Base-by-base conservation (phyloP, 2,329 filamentous ascomycete species). In the Pyrenochaeta sp. region DNA sequence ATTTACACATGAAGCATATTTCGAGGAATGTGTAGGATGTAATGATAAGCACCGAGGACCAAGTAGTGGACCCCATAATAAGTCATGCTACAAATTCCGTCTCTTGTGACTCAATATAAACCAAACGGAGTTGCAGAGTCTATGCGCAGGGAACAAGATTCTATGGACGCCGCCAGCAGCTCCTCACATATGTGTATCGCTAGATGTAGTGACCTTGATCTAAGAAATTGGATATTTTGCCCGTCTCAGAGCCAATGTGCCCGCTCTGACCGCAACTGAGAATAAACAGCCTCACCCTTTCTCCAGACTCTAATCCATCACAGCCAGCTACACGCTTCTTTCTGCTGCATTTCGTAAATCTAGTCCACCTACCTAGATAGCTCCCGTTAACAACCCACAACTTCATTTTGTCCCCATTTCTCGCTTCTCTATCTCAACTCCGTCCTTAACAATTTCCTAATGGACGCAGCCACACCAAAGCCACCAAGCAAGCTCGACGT, bases 21-120 rank as follows among this genome's bases (percentile, higher is more conserved):
- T 50, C 39, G 50, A 10, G 50, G 50, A 44, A 32, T 59, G 44
- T 19, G 37, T 28, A 28, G 52, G 45, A 56, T 25, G 13, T 52
- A 59, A 50, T 55, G 39, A 32, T 34, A 54, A 24, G 47, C 2
- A 45, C 25, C 24, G 40, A 34, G 27, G 30, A 44, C 25, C 9
- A 24, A 37, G 30, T 36, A 24, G 30, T 47, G 24, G 53, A 51
- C 25, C 6, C 42, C 30, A 49, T 43, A 9, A 32, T 47, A 22
- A 34, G n/a, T 2, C 30, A 24, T 10, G 32, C 28, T 10, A 24
- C 8, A 44, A 39, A n/a, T n/a, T 12, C 25, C n/a, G 6, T 44
- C 13, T n/a, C 25, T 25, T 15, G 5, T 44, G 42, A 25, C 24
- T 44, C 8, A 12, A 12, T 3, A 42, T 42, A 5, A 24, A 24